Percentiles rank a stretch among this genome's conserved stretches.
phyloP scores from a whole-genome alignment of 2,329 filamentous ascomycete species.

The Ascochyta koolunga region DNA sequence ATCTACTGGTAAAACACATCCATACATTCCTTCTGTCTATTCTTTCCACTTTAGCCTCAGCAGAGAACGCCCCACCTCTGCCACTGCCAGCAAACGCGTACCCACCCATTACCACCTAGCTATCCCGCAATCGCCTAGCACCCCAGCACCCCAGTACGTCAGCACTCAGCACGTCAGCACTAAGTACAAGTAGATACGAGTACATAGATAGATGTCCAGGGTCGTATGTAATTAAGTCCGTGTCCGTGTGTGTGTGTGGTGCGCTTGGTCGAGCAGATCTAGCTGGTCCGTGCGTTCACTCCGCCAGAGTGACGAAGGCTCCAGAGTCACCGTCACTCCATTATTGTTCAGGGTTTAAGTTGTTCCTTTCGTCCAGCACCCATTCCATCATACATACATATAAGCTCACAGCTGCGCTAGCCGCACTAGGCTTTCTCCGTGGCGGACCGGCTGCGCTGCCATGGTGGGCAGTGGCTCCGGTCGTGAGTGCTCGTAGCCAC shows the following conservation, averaged over 20 bases:
- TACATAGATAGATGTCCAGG: too few relatives aligned
- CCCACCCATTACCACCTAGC: too few relatives aligned
- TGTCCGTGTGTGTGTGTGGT: too few relatives aligned
- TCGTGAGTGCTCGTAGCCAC: neutral
- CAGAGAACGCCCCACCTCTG: too few relatives aligned
- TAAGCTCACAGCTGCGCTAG: neutral
- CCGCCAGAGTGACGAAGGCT: neutral
- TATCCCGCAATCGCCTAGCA: neutral
- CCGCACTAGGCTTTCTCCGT: neutral
- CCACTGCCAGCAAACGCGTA: too few relatives aligned
- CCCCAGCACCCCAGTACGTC: too few relatives aligned
- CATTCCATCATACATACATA: too few relatives aligned
- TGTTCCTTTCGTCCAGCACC: neutral
- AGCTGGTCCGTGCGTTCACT: neutral
- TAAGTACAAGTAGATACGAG: too few relatives aligned
- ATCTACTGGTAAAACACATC: too few relatives aligned
- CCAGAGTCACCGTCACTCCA: too few relatives aligned
- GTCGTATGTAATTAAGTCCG: too few relatives aligned
- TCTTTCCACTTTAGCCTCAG: neutral
- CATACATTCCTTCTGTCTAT: neutral
- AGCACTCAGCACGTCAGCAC: neutral
- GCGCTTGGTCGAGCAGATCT: slow-evolving; percentile 17
- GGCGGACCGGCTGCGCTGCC: slow-evolving; percentile 11
- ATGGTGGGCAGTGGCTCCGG: slow-evolving; percentile 7
- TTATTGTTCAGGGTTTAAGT: neutral